Base-by-base conservation (phyloP, 2,329 filamentous ascomycete species). In the Aspergillus proliferans region DNA sequence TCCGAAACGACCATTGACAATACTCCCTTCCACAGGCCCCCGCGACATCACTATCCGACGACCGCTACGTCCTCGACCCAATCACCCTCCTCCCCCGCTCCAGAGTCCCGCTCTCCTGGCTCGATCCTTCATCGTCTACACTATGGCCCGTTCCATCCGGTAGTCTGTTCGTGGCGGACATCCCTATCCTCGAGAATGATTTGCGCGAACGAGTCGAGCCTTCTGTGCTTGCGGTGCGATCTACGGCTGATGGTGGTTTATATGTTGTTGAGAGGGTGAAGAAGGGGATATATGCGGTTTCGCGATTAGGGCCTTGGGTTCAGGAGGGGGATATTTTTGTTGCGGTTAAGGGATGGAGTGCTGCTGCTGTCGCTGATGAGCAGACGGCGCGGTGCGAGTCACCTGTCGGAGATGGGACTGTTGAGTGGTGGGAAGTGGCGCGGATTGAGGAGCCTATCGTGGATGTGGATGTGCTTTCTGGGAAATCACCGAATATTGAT, bases 201-300 rank as follows among this genome's bases (percentile, higher is more conserved):
- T 46, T 67, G 42, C 52, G 47, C 34, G 41, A 41, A n/a, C 51
- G 48, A 8, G 41, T 41, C 6, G 63, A 66, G 44, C 60, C 63
- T 5, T 52, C 56, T 3, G 66, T 71, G 9, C 55, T 73, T 6
- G 62, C 60, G 5, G 64, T 65, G 10, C 62, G 68, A 22, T 53
- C 67, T 22, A 36, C 55, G 4, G 53, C 55, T 19, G 61, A 62
- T 46, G 61, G 63, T 1, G 60, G 61, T 3, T 50, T 72, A 4
- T 72, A 68, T 49, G 60, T 67, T 22, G 57, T 73, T 7, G 71
- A 73, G 49, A 52, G 65, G 15, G 68, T 72, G 14, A 72, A 71
- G 47, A 53, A 48, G 40, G 64, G 64, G 2, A 60, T 73, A 36
- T 73, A 71, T 51, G 65, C 71, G n/a, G 56, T 73, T 28, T 67